phyloP scores from a whole-genome alignment of 352 stramenopile species.

The Phytophthora tentaculata region DNA sequence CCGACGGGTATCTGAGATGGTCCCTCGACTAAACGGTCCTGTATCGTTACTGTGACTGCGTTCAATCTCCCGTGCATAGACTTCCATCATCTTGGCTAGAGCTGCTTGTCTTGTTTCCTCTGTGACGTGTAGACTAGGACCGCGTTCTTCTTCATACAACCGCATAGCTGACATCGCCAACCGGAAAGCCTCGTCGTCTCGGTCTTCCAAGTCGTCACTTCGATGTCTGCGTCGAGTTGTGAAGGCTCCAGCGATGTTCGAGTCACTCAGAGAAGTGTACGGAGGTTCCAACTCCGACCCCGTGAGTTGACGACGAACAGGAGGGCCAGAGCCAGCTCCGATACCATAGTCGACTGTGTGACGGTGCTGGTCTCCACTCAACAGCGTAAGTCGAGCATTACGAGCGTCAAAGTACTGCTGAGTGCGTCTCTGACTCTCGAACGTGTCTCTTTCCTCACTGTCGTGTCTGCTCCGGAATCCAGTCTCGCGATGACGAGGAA shows the following conservation, averaged over 20 bases:
- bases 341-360: constrained; percentile 15
- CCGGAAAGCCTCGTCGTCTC: constrained; percentile 55
- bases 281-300: constrained; percentile 28
- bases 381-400: constrained; percentile 33
- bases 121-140: constrained; percentile 46
- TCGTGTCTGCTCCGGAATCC: constrained; percentile 10
- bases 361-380: constrained; percentile 16
- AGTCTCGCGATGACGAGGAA: constrained; percentile 15
- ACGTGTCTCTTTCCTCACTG: constrained; percentile 23
- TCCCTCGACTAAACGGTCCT: constrained; percentile 18
- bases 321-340: constrained; percentile 19
- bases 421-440: constrained; percentile 26
- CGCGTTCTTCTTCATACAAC: constrained; percentile 76
- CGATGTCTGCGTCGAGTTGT: constrained; percentile 23
- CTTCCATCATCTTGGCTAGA: constrained; percentile 77
- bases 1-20: constrained; percentile 26
- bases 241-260: constrained; percentile 21
- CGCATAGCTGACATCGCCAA: constrained; percentile 81
- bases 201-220: constrained; percentile 29
- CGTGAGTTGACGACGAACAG: constrained; percentile 1
- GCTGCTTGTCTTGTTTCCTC: constrained; percentile 66
- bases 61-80: constrained; percentile 79
- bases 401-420: constrained; percentile 38
- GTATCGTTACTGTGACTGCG: constrained; percentile 33
- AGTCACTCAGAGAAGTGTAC: constrained; percentile 33